Percentiles rank a stretch among this genome's conserved stretches.
phyloP scores from a whole-genome alignment of 2,329 filamentous ascomycete species.

The Emydomyces testavorans region DNA sequence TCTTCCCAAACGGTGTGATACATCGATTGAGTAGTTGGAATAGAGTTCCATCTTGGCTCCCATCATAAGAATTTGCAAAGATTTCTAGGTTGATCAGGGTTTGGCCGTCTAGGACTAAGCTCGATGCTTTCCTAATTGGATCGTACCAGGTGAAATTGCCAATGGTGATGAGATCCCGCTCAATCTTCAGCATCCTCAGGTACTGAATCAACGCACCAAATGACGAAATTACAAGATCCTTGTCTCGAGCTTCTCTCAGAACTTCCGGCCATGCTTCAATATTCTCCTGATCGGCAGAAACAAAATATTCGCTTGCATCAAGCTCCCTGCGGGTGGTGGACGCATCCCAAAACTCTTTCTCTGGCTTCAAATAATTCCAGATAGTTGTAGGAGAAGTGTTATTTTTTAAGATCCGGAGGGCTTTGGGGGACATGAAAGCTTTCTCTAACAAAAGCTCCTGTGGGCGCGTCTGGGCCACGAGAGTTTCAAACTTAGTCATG shows the following conservation, averaged over 20 bases:
- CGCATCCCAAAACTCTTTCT: slow-evolving; percentile 80
- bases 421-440: slow-evolving; percentile 72
- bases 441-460: slow-evolving; percentile 86
- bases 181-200: slow-evolving; percentile 73
- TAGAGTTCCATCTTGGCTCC: slow-evolving; percentile 70
- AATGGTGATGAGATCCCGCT: slow-evolving; percentile 73
- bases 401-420: slow-evolving; percentile 85
- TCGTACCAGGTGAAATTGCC: slow-evolving; percentile 86
- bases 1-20: slow-evolving; percentile 92
- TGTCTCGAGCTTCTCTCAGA: slow-evolving; percentile 60
- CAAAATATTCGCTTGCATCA: slow-evolving; percentile 67
- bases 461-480: slow-evolving; percentile 82
- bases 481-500: slow-evolving; percentile 92
- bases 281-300: slow-evolving; percentile 44
- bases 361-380: slow-evolving; percentile 85
- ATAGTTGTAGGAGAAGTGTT: slow-evolving; percentile 86
- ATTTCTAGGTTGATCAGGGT: slow-evolving; percentile 97
- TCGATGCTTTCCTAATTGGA: slow-evolving; percentile 82
- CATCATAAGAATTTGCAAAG: slow-evolving; percentile 86
- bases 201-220: slow-evolving; percentile 84
- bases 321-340: slow-evolving; percentile 74
- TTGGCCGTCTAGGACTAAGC: slow-evolving; percentile 84
- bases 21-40: slow-evolving; percentile 88
- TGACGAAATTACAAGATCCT: slow-evolving; percentile 78
- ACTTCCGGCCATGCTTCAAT: slow-evolving; percentile 65